Evolutionary conservation across 1,284 basidiomycete species (phyloP).

Genomic region (Paramarasmius palmivorus): DNA sequence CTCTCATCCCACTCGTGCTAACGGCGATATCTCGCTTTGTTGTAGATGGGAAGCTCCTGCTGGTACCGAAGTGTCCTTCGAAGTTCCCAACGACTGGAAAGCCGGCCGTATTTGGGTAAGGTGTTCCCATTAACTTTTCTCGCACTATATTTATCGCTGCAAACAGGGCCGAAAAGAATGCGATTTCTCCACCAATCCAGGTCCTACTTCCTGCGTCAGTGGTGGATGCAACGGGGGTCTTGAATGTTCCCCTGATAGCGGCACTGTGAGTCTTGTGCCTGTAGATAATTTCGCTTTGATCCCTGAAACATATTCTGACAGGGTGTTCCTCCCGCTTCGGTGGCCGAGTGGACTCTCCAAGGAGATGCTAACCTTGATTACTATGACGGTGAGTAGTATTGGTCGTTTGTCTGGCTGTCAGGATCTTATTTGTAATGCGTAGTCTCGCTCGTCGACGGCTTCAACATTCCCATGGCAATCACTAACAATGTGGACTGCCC

Average conservation of each 20-base stretch:
- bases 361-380: conserved; percentile 33
- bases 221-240: conserved; percentile 52
- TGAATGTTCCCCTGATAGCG: conserved; percentile 37
- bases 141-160: neutral
- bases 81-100: conserved; percentile 34
- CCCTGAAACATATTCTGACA: conserved; percentile 8
- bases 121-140: neutral
- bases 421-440: neutral
- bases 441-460: conserved; percentile 39
- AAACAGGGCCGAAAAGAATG: conserved; percentile 38
- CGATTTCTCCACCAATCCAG: conserved; percentile 31
- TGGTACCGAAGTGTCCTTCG: conserved; percentile 24
- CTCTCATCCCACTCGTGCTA: neutral
- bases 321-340: conserved; percentile 46
- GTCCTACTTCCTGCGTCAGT: conserved; percentile 41
- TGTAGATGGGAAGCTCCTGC: conserved; percentile 29
- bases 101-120: conserved; percentile 35
- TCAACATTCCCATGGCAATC: conserved; percentile 45
- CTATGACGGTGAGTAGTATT: conserved; percentile 36
- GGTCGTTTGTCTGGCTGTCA: neutral
- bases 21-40: neutral
- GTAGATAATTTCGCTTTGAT: neutral
- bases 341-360: conserved; percentile 45
- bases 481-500: conserved; percentile 37
- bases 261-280: conserved; percentile 28